Evolutionary conservation across 2,329 filamentous ascomycete genomes (phyloP), one percentile per base, ranked within the genome.

Genomic region (Thelonectria discophora): DNA sequence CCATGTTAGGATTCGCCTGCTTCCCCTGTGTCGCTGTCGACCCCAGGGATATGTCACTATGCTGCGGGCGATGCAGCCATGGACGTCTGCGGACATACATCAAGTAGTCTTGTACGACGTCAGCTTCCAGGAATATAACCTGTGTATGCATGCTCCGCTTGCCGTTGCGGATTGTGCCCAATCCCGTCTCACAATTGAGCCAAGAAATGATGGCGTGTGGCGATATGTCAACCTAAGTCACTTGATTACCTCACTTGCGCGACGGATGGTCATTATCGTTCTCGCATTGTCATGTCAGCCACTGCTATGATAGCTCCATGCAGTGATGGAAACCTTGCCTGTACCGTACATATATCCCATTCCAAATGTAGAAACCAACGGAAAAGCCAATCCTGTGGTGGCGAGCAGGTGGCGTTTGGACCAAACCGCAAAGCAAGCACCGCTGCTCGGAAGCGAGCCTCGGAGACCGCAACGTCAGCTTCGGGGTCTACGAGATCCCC

Each of bases 251-350:
- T 13, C 15, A 37, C 34, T 13, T 12, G 34, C 6, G 15, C 3
- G 7, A 13, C 34, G 15, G 3, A 8, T 30, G 10, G 21, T 47
- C 45, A 52, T 47, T n/a, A 39, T 37, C 37, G 17, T 40, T 48
- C 43, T 45, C 37, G 15, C n/a, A 47, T 27, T 17, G 45, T 12
- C 21, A 15, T 17, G 15, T 47, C 13, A 17, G 30, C 17, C 37
- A 49, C 43, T 59, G 55, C 40, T 42, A 46, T 46, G 42, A 62
- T 55, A 58, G 42, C 51, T 56, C 11, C 27, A 27, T 55, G 17
- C 47, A 47, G 30, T 20, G 30, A 34, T 18, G 40, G 40, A 27
- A 46, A 32, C 24, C 42, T 49, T 50, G 47, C 37, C 42, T 43
- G 52, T 63, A 37, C 52, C 15, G 52, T 52, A 48, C n/a, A n/a